Base-by-base conservation (phyloP, 805 yeast genomes). In the Yamadazyma sp. region DNA sequence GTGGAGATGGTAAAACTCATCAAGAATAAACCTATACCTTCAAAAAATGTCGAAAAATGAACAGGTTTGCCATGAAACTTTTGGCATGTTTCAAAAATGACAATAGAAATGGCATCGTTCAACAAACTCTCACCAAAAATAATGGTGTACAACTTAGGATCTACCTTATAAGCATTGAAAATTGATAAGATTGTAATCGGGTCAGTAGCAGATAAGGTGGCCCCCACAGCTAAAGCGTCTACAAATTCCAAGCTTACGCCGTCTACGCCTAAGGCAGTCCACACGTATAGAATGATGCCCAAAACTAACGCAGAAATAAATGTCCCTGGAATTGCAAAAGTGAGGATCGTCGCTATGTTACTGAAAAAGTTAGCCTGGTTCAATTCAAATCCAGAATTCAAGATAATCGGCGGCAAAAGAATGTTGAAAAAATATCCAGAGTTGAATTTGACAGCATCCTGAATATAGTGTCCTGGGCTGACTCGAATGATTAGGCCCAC, bases 11-110 rank as follows among this genome's bases (percentile, higher is more conserved):
- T 85, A 60, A 93, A 93, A 1, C 95, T 90, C 84, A 93, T 83
- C 55, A 91, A 60, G 64, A 93, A 93, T 45, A 93, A 73, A 1
- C 97, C 96, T 21, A 88, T 75, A 75, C 99, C 99, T 66, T 88
- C 91, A 59, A 95, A 86, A 32, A 90, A 60, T n/a, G 86, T 80
- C 10, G 84, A 73, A 45, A 87, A 70, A 34, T 78, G 76, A 1
- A 91, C 84, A 3, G 60, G 59, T 48, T 85, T 82, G 30, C 95
- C 98, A 53, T 90, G 95, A 61, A 93, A 88, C 63, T 89, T 87
- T 60, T 89, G 97, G 55, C 97, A 90, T 0, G 99, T 93, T 66
- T 93, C 99, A 67, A 93, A 93, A 95, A 93, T 91, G 51, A 93
- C 99, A 58, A 93, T 93, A 48, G 97, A 89, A 43, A 93, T 95